These are phyloP conservation scores for Prunus davidiana DNA, from an alignment of 306 rosid genomes.

Conservation along the genomic window DNA sequence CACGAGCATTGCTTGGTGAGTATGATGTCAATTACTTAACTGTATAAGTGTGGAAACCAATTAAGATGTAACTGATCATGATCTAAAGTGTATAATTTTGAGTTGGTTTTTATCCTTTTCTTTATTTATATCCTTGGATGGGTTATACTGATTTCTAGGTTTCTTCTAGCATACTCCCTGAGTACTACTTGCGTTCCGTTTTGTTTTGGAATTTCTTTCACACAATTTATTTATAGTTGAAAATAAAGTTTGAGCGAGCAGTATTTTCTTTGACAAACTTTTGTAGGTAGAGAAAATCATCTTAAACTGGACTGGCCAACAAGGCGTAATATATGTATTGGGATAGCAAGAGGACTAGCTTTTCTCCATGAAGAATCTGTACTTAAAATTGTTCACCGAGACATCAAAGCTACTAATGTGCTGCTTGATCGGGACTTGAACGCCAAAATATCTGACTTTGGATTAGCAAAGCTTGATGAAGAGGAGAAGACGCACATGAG, in stretches of 20 bases:
- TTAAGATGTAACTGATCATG: neutral
- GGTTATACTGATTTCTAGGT: neutral
- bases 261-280: neutral
- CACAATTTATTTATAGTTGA: neutral
- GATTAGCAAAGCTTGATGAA: slow-evolving; percentile 70
- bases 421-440: slow-evolving; percentile 55
- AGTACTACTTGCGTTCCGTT: neutral
- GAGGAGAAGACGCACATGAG: slow-evolving; percentile 68
- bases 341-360: slow-evolving; percentile 76
- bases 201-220: neutral
- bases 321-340: slow-evolving; percentile 60
- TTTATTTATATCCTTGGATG: neutral
- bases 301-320: slow-evolving; percentile 54
- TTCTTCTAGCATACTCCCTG: neutral
- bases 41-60: neutral
- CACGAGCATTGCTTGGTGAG: slow-evolving; percentile 66
- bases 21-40: slow-evolving; percentile 2
- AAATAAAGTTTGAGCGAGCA: neutral
- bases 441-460: slow-evolving; percentile 80
- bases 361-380: slow-evolving; percentile 74
- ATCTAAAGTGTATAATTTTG: neutral
- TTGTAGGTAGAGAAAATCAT: slow-evolving; percentile 35
- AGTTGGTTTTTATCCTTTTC: neutral
- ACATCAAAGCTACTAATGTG: slow-evolving; percentile 79
- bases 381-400: slow-evolving; percentile 72